These are phyloP conservation scores for Phytophthora megakarya DNA, from an alignment of 352 stramenopile genomes.

Conservation along the genomic window DNA sequence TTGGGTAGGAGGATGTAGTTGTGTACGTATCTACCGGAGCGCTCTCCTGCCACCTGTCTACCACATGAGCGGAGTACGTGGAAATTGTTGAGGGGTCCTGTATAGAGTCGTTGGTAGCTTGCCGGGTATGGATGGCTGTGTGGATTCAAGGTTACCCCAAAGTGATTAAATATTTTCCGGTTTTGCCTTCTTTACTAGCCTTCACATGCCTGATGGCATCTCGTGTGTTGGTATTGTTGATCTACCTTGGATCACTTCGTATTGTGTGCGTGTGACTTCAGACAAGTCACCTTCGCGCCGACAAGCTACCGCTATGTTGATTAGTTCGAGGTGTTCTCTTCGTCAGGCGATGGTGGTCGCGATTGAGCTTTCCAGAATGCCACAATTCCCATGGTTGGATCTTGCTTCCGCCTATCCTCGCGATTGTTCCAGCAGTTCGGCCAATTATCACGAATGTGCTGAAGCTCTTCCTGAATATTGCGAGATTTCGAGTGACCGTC, in stretches of 20 bases:
- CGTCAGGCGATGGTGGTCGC: slow-evolving; percentile 14
- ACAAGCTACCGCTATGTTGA: slow-evolving; percentile 18
- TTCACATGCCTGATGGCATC: neutral
- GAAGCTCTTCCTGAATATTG: slow-evolving; percentile 53
- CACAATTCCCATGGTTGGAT: slow-evolving; percentile 1
- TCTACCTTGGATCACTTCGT: neutral
- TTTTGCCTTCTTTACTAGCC: slow-evolving; percentile 34
- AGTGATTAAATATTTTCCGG: slow-evolving; percentile 44
- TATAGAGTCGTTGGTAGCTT: slow-evolving; percentile 26
- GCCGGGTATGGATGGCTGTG: slow-evolving; percentile 15
- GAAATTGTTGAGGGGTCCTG: slow-evolving; percentile 28
- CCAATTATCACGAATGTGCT: slow-evolving; percentile 70
- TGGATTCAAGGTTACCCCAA: slow-evolving; percentile 28
- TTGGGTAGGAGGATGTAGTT: slow-evolving; percentile 20
- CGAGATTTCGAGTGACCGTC: slow-evolving; percentile 6
- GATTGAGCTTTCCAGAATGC: slow-evolving; percentile 4
- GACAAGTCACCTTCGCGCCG: slow-evolving; percentile 26
- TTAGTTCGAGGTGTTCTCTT: slow-evolving; percentile 8
- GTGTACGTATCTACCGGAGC: slow-evolving; percentile 14
- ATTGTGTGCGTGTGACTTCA: slow-evolving; percentile 3
- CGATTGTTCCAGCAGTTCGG: slow-evolving; percentile 61
- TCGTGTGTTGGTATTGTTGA: neutral
- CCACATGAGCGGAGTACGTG: slow-evolving; percentile 28
- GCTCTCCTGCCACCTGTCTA: slow-evolving; percentile 26
- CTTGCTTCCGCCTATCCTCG: slow-evolving; percentile 15